Evolutionary conservation across 2,329 filamentous ascomycete genomes (phyloP).

Genomic region (Aureobasidium sp.): DNA sequence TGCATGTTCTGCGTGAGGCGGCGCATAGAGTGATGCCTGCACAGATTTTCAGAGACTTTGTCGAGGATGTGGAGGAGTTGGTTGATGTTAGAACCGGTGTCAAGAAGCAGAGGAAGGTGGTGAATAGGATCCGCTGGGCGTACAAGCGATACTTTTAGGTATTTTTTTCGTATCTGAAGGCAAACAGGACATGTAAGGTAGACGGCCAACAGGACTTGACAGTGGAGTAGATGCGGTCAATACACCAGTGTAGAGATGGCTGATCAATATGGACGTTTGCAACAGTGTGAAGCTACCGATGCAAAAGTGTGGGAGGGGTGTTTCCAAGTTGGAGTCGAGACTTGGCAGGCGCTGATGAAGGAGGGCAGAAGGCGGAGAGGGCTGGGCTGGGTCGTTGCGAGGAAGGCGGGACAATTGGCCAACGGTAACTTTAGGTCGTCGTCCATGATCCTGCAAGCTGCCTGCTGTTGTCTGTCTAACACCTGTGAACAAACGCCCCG

Average conservation of each 20-base stretch:
- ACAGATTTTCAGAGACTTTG: slow-evolving; percentile 71
- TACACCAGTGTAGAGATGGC: no score
- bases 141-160: slow-evolving; percentile 63
- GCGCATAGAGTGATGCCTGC: slow-evolving; percentile 60
- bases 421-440: not conserved
- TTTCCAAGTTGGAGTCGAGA: not conserved
- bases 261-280: not conserved
- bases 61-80: slow-evolving; percentile 80
- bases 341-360: not conserved
- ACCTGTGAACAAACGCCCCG: not conserved
- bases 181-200: not conserved
- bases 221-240: no score
- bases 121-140: slow-evolving; percentile 82
- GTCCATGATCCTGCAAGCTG: not conserved
- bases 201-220: not conserved
- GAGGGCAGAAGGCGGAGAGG: not conserved
- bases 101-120: slow-evolving; percentile 65
- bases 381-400: no score
- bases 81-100: slow-evolving; percentile 71
- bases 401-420: not conserved
- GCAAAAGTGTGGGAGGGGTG: no score
- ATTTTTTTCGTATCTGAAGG: not conserved
- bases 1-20: slow-evolving; percentile 68
- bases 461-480: not conserved
- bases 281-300: not conserved